These are phyloP conservation scores for Podila epicladia DNA, from an alignment of 192 early-diverging fungal genomes.

Conservation along the genomic window DNA sequence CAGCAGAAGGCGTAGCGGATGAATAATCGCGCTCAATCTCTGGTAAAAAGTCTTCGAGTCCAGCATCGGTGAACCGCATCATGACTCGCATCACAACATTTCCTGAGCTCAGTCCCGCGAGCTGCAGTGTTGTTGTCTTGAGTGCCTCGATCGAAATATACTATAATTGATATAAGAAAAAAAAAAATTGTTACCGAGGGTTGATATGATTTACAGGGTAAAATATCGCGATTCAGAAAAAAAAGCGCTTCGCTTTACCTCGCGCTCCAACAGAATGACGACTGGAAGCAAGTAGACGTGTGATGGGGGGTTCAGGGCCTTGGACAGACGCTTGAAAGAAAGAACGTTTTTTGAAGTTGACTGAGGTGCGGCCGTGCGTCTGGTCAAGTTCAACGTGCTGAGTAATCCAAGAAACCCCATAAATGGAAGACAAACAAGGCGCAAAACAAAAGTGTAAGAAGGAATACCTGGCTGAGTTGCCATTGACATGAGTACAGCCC, in stretches of 20 bases:
- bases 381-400: slow-evolving; percentile 66
- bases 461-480: not conserved
- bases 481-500: not conserved
- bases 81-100: slow-evolving; percentile 77
- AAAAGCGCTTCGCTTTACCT: slow-evolving; percentile 50
- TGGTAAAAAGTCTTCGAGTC: slow-evolving; percentile 57
- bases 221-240: not conserved
- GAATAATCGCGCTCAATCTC: slow-evolving; percentile 52
- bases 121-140: slow-evolving; percentile 73
- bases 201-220: too few relatives aligned
- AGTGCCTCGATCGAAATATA: slow-evolving; percentile 66
- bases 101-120: slow-evolving; percentile 74
- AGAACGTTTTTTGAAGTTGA: slow-evolving; percentile 41
- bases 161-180: slow-evolving; percentile 31
- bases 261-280: slow-evolving; percentile 69
- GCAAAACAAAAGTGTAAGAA: slow-evolving; percentile 6
- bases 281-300: slow-evolving; percentile 70
- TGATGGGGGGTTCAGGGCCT: slow-evolving; percentile 35
- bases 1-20: not conserved
- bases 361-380: slow-evolving; percentile 46
- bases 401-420: not conserved
- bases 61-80: slow-evolving; percentile 62
- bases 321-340: slow-evolving; percentile 40
- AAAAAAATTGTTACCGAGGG: not conserved
- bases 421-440: not conserved